A percentile compares a stretch with the other conserved stretches of the same genome.
phyloP scores from a whole-genome alignment of 2,329 filamentous ascomycete genomes.

The Calonectria multiphialidica region DNA sequence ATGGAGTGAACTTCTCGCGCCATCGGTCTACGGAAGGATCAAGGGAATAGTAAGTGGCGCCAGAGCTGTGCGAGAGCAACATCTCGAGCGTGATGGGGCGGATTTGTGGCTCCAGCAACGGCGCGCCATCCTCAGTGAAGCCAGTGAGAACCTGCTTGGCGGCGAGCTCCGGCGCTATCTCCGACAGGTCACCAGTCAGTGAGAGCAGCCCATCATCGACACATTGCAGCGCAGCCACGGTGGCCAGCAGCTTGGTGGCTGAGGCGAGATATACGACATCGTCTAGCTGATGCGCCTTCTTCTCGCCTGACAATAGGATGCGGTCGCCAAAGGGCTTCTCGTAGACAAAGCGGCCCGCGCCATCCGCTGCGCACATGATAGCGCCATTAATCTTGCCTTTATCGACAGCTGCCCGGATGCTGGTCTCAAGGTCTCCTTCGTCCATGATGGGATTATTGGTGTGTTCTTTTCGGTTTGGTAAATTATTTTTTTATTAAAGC shows the following conservation, averaged over 20 bases:
- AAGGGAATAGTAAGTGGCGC: conserved; percentile 59
- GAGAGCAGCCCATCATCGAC: conserved; percentile 63
- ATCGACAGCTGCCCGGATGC: conserved; percentile 55
- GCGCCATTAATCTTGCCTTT: conserved; percentile 58
- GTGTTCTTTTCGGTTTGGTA: neutral
- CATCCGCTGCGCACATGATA: conserved; percentile 55
- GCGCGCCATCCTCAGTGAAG: conserved; percentile 56
- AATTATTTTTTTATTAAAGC: neutral
- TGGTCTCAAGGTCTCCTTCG: conserved; percentile 49
- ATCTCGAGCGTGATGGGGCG: conserved; percentile 61
- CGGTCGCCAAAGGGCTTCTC: conserved; percentile 54
- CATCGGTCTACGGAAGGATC: conserved; percentile 51
- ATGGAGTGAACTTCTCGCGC: conserved; percentile 45
- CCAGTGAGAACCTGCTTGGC: conserved; percentile 60
- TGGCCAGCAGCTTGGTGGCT: conserved; percentile 60
- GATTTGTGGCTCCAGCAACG: conserved; percentile 47
- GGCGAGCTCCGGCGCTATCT: conserved; percentile 61
- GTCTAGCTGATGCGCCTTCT: conserved; percentile 50
- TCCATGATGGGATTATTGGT: conserved; percentile 30
- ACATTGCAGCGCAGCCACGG: conserved; percentile 65
- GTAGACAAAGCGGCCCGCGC: conserved; percentile 53
- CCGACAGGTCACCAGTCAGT: conserved; percentile 59
- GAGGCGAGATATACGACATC: conserved; percentile 53
- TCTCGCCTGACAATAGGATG: conserved; percentile 55
- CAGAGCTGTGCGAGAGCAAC: conserved; percentile 65